These are phyloP conservation scores for Xylariaceae sp. DNA, from an alignment of 2,329 filamentous ascomycete species.

Conservation along the genomic window DNA sequence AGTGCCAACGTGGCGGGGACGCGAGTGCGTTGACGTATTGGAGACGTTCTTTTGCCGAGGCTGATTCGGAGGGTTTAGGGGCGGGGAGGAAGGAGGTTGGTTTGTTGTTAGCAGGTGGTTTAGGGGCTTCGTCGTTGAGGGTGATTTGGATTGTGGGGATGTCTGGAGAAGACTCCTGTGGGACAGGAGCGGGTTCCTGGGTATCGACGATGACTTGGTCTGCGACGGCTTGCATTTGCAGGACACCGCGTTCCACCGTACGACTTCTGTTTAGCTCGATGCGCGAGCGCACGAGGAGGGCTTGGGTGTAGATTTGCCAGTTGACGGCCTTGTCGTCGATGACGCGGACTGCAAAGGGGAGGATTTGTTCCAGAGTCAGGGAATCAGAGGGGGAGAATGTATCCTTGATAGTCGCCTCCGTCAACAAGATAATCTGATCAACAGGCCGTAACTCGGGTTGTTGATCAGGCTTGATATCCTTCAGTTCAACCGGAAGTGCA, in stretches of 20 bases:
- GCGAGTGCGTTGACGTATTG: conserved; percentile 78
- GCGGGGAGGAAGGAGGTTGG: conserved; percentile 77
- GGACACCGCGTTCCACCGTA: conserved; percentile 80
- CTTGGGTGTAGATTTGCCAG: conserved; percentile 97
- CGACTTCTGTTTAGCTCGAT: conserved; percentile 84
- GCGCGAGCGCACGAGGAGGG: conserved; percentile 78
- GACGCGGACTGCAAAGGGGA: conserved; percentile 85
- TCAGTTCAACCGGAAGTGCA: conserved; percentile 56
- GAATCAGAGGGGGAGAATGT: conserved; percentile 77
- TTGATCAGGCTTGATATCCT: conserved; percentile 64
- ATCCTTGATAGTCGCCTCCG: conserved; percentile 83
- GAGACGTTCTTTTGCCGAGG: conserved; percentile 68
- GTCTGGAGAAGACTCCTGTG: conserved; percentile 20
- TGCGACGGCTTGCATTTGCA: conserved; percentile 91
- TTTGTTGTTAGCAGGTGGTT: conserved; percentile 33
- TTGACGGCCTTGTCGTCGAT: conserved; percentile 85
- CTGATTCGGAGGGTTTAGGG: conserved; percentile 69
- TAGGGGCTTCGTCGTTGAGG: conserved; percentile 27
- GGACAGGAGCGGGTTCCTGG: conserved; percentile 30
- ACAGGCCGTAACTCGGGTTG: conserved; percentile 78
- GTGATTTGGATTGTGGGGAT: conserved; percentile 45
- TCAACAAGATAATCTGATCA: conserved; percentile 86
- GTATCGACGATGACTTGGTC: conserved; percentile 91
- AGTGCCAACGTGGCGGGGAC: conserved; percentile 84
- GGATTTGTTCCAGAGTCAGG: conserved; percentile 85